Evolutionary conservation across 495 filamentous ascomycete species (phyloP).

Genomic region (Hypoxylon fuscum): DNA sequence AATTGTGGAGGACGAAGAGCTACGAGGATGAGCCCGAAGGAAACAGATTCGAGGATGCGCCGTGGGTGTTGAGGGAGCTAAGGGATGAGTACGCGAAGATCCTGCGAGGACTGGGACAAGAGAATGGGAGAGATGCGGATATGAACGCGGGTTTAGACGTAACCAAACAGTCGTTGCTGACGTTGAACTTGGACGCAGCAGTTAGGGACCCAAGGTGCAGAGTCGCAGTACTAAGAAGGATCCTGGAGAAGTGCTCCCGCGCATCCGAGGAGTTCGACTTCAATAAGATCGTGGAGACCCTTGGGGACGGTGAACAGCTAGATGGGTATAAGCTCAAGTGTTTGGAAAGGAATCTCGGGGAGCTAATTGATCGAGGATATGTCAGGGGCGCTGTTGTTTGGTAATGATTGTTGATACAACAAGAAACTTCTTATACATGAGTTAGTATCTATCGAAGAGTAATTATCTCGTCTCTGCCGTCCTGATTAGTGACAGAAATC

Average conservation of each 20-base stretch:
- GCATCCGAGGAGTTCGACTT: constrained; percentile 32
- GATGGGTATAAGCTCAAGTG: constrained; percentile 25
- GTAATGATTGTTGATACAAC: constrained; percentile 6
- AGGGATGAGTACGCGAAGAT: constrained; percentile 26
- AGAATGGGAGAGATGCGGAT: neutral
- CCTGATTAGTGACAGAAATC: no score
- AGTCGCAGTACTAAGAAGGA: constrained; percentile 24
- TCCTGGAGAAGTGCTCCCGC: constrained; percentile 39
- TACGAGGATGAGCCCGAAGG: neutral
- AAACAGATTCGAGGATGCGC: constrained; percentile 34
- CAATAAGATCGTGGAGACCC: constrained; percentile 18
- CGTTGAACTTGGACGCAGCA: constrained; percentile 33
- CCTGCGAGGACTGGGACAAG: constrained; percentile 7
- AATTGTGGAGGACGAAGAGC: constrained; percentile 16
- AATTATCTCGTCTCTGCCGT: no score
- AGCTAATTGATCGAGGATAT: constrained; percentile 37
- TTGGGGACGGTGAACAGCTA: constrained; percentile 18
- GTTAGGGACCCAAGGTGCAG: constrained; percentile 34
- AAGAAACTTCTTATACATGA: no score
- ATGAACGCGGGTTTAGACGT: constrained; percentile 8
- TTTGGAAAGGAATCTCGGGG: constrained; percentile 29
- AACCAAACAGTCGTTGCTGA: constrained; percentile 40
- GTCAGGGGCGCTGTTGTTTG: constrained; percentile 35
- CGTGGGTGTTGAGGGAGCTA: constrained; percentile 34
- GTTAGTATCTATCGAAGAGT: no score